These are phyloP conservation scores for Cytospora schulzeri DNA, from an alignment of 2,329 filamentous ascomycete genomes.

Conservation along the genomic window DNA sequence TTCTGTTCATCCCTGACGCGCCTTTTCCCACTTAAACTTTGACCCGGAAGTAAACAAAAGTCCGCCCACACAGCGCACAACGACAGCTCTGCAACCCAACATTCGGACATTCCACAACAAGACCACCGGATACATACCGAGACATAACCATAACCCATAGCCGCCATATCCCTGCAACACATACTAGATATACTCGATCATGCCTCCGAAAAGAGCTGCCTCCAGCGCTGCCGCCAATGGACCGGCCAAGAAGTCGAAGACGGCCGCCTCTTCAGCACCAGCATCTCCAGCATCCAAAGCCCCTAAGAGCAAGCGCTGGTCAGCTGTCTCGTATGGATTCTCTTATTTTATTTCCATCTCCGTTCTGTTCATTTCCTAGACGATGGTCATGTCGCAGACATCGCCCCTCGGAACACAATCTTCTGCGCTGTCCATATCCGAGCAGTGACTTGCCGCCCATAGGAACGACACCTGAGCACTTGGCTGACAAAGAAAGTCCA, in stretches of 20 bases:
- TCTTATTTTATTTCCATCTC: neutral
- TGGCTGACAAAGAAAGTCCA: neutral
- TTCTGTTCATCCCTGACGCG: neutral
- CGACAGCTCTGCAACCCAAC: neutral
- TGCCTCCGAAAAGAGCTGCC: conserved; percentile 15
- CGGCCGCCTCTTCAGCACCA: neutral
- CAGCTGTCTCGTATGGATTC: neutral
- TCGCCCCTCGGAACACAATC: no score
- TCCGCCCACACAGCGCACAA: neutral
- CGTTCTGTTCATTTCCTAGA: no score
- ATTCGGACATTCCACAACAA: neutral
- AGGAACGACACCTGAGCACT: neutral
- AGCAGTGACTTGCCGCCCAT: neutral
- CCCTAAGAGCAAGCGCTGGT: neutral
- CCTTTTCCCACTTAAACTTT: neutral
- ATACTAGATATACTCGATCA: neutral
- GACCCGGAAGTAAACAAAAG: neutral
- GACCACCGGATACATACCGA: neutral
- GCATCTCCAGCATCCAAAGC: neutral
- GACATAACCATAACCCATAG: neutral
- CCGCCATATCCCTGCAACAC: neutral
- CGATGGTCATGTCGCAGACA: no score
- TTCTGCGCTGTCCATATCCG: neutral
- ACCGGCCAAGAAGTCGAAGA: conserved; percentile 7
- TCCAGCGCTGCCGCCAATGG: conserved; percentile 1